Percentiles rank a stretch among this genome's conserved stretches.
These are phyloP conservation scores for Serpula lacrymans DNA, from an alignment of 768 basidiomycete species.

Conservation along the genomic window DNA sequence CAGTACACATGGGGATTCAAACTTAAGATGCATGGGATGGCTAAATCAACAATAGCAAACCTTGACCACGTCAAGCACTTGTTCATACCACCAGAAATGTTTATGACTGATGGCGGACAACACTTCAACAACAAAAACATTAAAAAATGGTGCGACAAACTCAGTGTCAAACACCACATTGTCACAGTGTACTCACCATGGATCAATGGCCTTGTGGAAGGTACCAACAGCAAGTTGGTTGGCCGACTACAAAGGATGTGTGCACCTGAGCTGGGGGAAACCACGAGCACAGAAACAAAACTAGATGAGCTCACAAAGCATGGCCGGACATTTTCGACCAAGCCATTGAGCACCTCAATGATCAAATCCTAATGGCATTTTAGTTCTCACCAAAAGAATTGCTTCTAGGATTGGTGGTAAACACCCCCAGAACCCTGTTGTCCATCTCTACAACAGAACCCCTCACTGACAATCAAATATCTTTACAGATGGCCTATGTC, in stretches of 20 bases:
- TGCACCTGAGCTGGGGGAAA: constrained; percentile 27
- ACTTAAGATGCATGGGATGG: constrained; percentile 23
- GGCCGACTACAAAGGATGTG: constrained; percentile 26
- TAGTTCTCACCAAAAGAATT: constrained; percentile 9
- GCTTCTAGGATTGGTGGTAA: constrained; percentile 4
- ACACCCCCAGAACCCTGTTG: constrained; percentile 3
- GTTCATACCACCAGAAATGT: constrained; percentile 22
- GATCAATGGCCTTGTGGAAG: constrained; percentile 36
- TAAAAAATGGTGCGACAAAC: constrained; percentile 16
- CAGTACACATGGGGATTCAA: constrained; percentile 29
- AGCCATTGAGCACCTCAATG: constrained; percentile 22
- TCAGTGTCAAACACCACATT: constrained; percentile 15
- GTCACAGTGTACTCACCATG: constrained; percentile 36
- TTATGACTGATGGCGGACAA: constrained; percentile 36
- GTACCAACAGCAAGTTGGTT: constrained; percentile 30
- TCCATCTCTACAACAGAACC: background rate
- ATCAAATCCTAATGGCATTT: constrained; percentile 15
- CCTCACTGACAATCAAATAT: background rate
- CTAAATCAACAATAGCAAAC: constrained; percentile 18
- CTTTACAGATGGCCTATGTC: constrained; percentile 24
- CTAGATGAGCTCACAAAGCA: constrained; percentile 13
- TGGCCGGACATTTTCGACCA: constrained; percentile 33
- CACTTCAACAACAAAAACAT: constrained; percentile 37
- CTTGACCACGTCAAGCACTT: constrained; percentile 19
- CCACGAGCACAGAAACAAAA: constrained; percentile 10